A percentile compares a stretch with the other conserved stretches of the same genome.
These are phyloP conservation scores for Amanita exitialis DNA, from an alignment of 768 basidiomycete species.

Conservation along the genomic window DNA sequence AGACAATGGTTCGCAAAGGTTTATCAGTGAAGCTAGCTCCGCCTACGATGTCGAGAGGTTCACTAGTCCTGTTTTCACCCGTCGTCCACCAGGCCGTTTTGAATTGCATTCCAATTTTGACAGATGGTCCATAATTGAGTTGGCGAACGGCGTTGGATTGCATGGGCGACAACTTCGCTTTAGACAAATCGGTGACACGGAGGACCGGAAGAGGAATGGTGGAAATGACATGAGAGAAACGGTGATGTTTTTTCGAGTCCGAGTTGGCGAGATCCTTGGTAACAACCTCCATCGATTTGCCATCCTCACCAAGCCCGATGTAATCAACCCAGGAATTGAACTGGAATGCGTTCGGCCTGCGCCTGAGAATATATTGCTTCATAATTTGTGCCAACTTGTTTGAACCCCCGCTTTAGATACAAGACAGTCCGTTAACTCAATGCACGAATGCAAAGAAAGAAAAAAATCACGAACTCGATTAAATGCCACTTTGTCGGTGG, in stretches of 20 bases:
- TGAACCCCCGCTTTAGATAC: not conserved
- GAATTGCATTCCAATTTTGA: slow-evolving; percentile 27
- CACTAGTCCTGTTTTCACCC: slow-evolving; percentile 11
- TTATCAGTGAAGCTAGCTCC: slow-evolving; percentile 32
- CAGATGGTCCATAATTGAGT: slow-evolving; percentile 18
- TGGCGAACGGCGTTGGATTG: slow-evolving; percentile 23
- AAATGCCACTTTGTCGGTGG: not conserved
- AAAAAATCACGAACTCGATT: not conserved
- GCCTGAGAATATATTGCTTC: not conserved
- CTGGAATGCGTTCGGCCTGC: not conserved
- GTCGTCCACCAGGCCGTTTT: slow-evolving; percentile 25
- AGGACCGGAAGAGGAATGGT: slow-evolving; percentile 22
- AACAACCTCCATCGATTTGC: not conserved
- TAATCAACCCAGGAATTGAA: not conserved
- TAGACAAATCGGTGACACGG: slow-evolving; percentile 17
- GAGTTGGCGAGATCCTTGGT: not conserved
- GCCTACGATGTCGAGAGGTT: slow-evolving; percentile 20
- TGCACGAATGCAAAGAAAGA: not conserved
- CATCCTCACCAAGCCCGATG: not conserved
- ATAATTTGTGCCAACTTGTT: not conserved
- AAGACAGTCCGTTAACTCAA: not conserved
- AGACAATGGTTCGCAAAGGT: slow-evolving; percentile 30
- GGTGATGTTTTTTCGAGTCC: not conserved
- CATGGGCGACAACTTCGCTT: slow-evolving; percentile 13
- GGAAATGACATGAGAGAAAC: slow-evolving; percentile 19